Conservation (phyloP, 2,329 filamentous ascomycete genomes). For the Sporothrix humicola region DNA sequence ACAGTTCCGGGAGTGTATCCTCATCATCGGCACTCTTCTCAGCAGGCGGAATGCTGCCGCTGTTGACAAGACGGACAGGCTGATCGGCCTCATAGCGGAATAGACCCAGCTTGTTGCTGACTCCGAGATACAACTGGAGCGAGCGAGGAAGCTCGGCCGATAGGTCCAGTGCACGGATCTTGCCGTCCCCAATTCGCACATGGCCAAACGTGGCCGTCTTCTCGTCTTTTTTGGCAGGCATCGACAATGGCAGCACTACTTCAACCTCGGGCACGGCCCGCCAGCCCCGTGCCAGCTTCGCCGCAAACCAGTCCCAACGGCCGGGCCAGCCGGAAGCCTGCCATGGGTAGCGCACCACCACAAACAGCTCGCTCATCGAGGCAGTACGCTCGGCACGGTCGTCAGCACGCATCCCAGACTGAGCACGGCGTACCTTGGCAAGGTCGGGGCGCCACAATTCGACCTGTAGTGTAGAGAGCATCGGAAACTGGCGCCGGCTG, state of each 20-base stretch:
- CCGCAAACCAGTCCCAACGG: conserved; percentile 51
- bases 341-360: conserved; percentile 72
- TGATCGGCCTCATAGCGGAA: conserved; percentile 73
- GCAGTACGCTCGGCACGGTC: conserved; percentile 47
- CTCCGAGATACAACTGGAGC: conserved; percentile 68
- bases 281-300: conserved; percentile 58
- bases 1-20: conserved; percentile 56
- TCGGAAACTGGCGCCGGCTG: conserved; percentile 71
- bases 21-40: conserved; percentile 61
- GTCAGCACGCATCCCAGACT: conserved; percentile 35
- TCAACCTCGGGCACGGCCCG: conserved; percentile 64
- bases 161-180: conserved; percentile 61
- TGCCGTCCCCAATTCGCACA: conserved; percentile 70
- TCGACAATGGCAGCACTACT: conserved; percentile 66
- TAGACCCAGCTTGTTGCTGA: conserved; percentile 68
- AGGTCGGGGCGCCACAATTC: conserved; percentile 73
- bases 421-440: conserved; percentile 56
- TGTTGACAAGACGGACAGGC: conserved; percentile 70
- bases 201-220: conserved; percentile 50
- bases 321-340: conserved; percentile 56
- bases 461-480: conserved; percentile 71
- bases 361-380: conserved; percentile 58
- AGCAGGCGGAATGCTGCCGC: conserved; percentile 67
- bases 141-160: conserved; percentile 64
- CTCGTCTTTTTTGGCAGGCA: conserved; percentile 1